Base-by-base conservation (phyloP, 225 moss, liverwort and hornwort genomes). In the Physcomitrellopsis africana region DNA sequence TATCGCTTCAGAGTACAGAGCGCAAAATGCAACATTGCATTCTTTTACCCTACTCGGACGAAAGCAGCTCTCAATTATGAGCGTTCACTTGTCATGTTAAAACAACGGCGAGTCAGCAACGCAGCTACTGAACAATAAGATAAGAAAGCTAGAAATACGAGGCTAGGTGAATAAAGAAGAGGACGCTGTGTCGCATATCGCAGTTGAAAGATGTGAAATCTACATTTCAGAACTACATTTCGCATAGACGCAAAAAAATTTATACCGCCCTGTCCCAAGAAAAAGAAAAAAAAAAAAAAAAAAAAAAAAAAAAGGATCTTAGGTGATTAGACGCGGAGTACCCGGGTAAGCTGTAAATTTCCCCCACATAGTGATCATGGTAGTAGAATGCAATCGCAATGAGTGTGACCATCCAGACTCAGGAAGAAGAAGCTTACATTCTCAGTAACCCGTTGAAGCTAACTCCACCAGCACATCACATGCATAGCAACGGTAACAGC, bases 401-500 rank as follows among this genome's bases (percentile, higher is more conserved):
- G 45, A 32, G 47, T 10, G 41, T 16, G 15, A 5, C 23, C 11
- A 37, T 44, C 56, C 41, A 26, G 27, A 9, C 26, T 8, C 32
- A 9, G 0, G 66, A 11, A 11, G 8, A 0, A 48, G 48, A 75
- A 46, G 72, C 84, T 76, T 81, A 87, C 92, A 71, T 78, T 86
- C 72, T 74, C 53, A 80, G 72, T 75, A 53, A 81, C 64, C 81
- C 72, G 81, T 72, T 72, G 77, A 82, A 82, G 84, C 81, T 76
- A 90, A 79, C 77, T 82, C 87, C 64, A 82, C 74, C 65, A 72
- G 57, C 82, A 81, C 85, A 86, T 91, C 80, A 88, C 86, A 86
- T 66, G 82, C 89, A 80, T 67, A 75, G 80, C 82, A 79, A 70
- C 72, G 72, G 63, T 67, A 81, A 84, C 84, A 66, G 76, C 65